These are phyloP conservation scores for Rhypophila decipiens DNA, from an alignment of 495 filamentous ascomycete species.

Conservation along the genomic window DNA sequence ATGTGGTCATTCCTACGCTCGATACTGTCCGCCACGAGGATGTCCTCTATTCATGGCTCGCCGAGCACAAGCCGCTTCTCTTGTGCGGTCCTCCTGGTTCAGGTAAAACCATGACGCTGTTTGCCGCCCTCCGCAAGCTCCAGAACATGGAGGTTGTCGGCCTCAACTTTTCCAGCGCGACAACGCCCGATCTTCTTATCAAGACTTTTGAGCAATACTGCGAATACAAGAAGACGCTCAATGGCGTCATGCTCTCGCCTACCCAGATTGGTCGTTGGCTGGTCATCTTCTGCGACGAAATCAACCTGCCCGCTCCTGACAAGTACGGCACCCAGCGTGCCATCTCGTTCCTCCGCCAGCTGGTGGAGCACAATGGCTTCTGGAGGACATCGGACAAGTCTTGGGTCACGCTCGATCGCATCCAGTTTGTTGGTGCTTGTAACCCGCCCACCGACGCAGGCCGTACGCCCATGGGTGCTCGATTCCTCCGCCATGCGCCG, in stretches of 20 bases:
- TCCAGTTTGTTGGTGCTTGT: slow-evolving; percentile 98
- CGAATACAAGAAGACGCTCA: slow-evolving; percentile 97
- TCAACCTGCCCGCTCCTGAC: slow-evolving; percentile 97
- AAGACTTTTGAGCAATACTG: slow-evolving; percentile 99
- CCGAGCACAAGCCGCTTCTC: slow-evolving; percentile 93
- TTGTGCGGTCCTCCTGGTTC: slow-evolving; percentile 97
- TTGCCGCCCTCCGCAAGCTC: slow-evolving; percentile 90
- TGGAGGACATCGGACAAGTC: slow-evolving; percentile 96
- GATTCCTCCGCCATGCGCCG: slow-evolving; percentile 92
- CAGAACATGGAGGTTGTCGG: slow-evolving; percentile 99
- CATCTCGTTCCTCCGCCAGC: slow-evolving; percentile 91
- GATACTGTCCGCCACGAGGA: slow-evolving; percentile 98
- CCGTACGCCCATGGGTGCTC: slow-evolving; percentile 83
- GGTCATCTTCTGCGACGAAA: slow-evolving; percentile 98
- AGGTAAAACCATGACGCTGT: slow-evolving; percentile 99
- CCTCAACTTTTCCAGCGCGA: slow-evolving; percentile 98
- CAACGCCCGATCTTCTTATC: slow-evolving; percentile 92
- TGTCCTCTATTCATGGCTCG: slow-evolving; percentile 96
- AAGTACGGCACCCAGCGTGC: slow-evolving; percentile 96
- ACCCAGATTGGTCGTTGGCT: slow-evolving; percentile 97
- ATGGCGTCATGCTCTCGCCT: slow-evolving; percentile 90
- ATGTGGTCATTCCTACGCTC: slow-evolving; percentile 93
- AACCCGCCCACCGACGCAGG: slow-evolving; percentile 99
- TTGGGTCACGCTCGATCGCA: slow-evolving; percentile 94
- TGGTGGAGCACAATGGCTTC: slow-evolving; percentile 98